These are phyloP conservation scores for Tephrocybe sp. DNA, from an alignment of 768 basidiomycete species.

Conservation along the genomic window DNA sequence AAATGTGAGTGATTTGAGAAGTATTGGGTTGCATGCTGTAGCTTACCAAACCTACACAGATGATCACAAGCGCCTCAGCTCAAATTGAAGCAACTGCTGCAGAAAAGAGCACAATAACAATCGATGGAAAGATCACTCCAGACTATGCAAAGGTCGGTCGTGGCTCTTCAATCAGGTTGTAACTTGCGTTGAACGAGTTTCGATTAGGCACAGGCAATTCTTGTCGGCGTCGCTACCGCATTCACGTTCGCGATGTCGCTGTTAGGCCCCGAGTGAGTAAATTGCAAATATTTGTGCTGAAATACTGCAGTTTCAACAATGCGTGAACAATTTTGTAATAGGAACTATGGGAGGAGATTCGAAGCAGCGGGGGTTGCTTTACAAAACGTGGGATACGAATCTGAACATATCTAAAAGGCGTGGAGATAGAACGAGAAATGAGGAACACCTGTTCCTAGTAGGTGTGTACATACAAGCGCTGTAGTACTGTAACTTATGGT, in stretches of 20 bases:
- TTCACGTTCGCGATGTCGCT: not conserved
- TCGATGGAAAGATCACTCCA: not conserved
- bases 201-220: not conserved
- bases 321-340: no score
- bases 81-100: slow-evolving; percentile 62
- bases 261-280: not conserved
- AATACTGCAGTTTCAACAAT: no score
- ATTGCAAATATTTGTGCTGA: no score
- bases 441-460: no score
- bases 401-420: not conserved
- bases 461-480: no score
- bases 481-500: no score
- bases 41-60: no score
- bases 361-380: not conserved
- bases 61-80: slow-evolving; percentile 66
- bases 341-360: not conserved
- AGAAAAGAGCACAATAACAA: not conserved
- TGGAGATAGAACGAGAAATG: no score
- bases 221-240: not conserved
- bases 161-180: not conserved
- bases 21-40: no score
- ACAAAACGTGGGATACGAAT: not conserved
- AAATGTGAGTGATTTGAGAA: slow-evolving; percentile 51
- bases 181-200: not conserved
- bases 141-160: not conserved